A percentile compares a stretch with the other conserved stretches of the same genome.
phyloP scores from a whole-genome alignment of 768 basidiomycete genomes.

The Atractiella rhizophila region DNA sequence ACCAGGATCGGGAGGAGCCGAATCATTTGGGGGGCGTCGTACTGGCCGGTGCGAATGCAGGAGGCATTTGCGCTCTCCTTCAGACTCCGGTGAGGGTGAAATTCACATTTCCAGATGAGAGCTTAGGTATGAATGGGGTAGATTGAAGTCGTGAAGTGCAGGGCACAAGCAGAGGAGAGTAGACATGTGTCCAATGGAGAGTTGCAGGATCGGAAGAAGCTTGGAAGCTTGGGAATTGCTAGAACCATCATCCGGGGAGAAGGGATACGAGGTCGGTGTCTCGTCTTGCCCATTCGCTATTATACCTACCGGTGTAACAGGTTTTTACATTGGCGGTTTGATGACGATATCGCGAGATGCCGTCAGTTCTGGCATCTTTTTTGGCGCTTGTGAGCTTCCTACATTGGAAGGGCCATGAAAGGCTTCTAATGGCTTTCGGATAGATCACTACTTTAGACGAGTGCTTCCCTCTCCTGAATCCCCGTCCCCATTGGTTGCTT shows the following conservation, averaged over 20 bases:
- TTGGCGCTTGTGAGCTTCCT: constrained; percentile 4
- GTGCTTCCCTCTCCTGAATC: not conserved
- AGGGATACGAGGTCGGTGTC: no score
- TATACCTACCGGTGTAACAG: constrained; percentile 9
- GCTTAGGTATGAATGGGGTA: not conserved
- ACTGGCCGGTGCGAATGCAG: constrained; percentile 6
- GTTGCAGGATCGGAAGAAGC: constrained; percentile 2
- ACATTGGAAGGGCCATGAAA: not conserved
- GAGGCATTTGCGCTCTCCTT: constrained; percentile 9
- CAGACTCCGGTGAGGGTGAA: constrained; percentile 8
- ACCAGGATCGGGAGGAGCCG: constrained; percentile 12
- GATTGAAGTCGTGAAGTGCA: constrained; percentile 14
- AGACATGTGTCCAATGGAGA: no score
- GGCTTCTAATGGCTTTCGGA: not conserved
- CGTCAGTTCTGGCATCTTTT: constrained; percentile 9
- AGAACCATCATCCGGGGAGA: constrained; percentile 7
- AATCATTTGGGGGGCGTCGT: constrained; percentile 3
- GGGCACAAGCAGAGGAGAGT: constrained; percentile 10
- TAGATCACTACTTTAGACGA: constrained; percentile 11
- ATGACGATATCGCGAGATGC: constrained; percentile 11
- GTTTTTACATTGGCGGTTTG: constrained; percentile 13
- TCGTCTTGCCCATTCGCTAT: no score
- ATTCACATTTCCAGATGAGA: not conserved
- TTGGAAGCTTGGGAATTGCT: constrained; percentile 11
- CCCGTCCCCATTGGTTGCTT: not conserved